Conservation (phyloP, 169 alveolate genomes). For the Eimeria maxima region DNA sequence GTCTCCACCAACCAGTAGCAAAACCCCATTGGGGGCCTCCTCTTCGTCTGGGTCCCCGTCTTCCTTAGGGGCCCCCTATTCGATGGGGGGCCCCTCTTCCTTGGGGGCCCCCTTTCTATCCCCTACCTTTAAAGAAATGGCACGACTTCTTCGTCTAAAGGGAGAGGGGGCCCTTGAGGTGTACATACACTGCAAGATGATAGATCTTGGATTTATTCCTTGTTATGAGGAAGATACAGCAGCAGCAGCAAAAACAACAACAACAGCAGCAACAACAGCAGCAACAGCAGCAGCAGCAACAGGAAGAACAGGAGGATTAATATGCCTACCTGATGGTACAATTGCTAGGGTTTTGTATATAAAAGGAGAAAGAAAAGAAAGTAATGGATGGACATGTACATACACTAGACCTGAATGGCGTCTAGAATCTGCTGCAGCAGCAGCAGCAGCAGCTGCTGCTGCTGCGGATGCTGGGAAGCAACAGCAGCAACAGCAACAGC, state of each 20-base stretch:
- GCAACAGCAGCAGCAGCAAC: neutral
- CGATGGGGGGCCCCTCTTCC: too few relatives aligned
- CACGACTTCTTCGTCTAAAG: constrained; percentile 7
- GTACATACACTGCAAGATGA: constrained; percentile 55
- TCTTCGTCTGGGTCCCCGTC: too few relatives aligned
- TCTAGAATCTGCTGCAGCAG: neutral
- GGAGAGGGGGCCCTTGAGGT: constrained; percentile 47
- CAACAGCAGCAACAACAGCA: constrained; percentile 46
- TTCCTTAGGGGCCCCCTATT: too few relatives aligned
- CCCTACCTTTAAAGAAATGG: constrained; percentile 16
- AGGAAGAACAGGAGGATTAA: neutral
- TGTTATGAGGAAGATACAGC: neutral
- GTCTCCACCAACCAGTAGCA: too few relatives aligned
- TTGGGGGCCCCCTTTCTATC: constrained; percentile 40
- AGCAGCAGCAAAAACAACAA: constrained; percentile 30
- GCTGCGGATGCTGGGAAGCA: neutral
- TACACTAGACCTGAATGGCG: constrained; percentile 65
- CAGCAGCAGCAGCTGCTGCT: too few relatives aligned
- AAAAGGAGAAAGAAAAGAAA: neutral
- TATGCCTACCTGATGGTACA: neutral
- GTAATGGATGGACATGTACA: constrained; percentile 50
- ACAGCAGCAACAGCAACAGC: constrained; percentile 51
- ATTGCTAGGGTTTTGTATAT: neutral
- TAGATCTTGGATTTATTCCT: constrained; percentile 29
- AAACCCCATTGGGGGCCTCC: constrained; percentile 27